Evolutionary conservation across 768 basidiomycete species (phyloP).

Genomic region (Plicaturopsis crispa): DNA sequence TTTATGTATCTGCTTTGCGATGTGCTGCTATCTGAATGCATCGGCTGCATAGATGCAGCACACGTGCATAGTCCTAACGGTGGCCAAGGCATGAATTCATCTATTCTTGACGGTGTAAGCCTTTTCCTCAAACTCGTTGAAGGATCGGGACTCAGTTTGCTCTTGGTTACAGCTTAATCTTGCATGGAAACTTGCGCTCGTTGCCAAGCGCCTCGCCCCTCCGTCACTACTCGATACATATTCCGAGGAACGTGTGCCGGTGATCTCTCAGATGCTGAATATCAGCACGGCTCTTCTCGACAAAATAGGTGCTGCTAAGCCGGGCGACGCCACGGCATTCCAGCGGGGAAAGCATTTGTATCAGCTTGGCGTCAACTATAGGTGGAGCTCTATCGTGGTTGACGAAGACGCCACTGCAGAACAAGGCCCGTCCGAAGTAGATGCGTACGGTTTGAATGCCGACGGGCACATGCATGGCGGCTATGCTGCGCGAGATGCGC

Average conservation of each 20-base stretch:
- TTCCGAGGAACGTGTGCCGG: slow-evolving; percentile 33
- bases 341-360: slow-evolving; percentile 1
- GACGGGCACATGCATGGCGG: slow-evolving; percentile 28
- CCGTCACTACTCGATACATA: slow-evolving; percentile 31
- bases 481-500: slow-evolving; percentile 37
- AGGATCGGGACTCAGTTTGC: not conserved
- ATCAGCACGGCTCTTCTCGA: slow-evolving; percentile 23
- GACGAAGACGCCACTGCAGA: slow-evolving; percentile 22
- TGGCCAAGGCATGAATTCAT: slow-evolving; percentile 32
- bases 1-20: not conserved
- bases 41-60: slow-evolving; percentile 30
- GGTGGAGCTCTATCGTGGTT: slow-evolving; percentile 25
- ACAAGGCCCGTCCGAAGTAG: slow-evolving; percentile 8
- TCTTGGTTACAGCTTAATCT: slow-evolving; percentile 27
- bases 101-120: slow-evolving; percentile 30
- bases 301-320: slow-evolving; percentile 11
- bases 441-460: slow-evolving; percentile 5
- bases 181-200: slow-evolving; percentile 37
- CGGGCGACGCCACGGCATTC: slow-evolving; percentile 2
- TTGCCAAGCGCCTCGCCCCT: slow-evolving; percentile 27
- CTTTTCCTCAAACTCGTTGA: not conserved
- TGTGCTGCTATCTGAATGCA: not conserved
- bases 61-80: slow-evolving; percentile 39
- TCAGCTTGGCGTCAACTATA: slow-evolving; percentile 27
- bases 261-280: slow-evolving; percentile 37